Evolutionary conservation across 805 yeast species (phyloP), one percentile per base, ranked within the genome.

Genomic region (Yarrowia hollandica): DNA sequence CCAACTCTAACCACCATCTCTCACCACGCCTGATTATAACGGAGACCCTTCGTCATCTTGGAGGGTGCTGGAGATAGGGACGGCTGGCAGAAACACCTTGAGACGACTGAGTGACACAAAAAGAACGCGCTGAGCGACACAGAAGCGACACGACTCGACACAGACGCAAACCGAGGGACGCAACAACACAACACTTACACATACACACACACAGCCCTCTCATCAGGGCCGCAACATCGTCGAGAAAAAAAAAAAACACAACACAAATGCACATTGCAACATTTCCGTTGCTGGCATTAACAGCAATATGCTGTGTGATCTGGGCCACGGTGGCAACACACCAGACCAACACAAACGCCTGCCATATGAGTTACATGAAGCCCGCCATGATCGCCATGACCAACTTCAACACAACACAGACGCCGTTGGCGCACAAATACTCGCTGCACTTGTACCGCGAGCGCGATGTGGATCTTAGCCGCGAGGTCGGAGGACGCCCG

Each of bases 361-460:
- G 58, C 26, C 44, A 52, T n/a, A 52, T 52, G 58, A 35, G 44
- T 10, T 52, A 52, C 44, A 52, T 52, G 58, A 35, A 35, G 25
- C 58, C 58, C n/a, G 58, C 35, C 34, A 35, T 52, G 8, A 19
- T 35, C n/a, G 26, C 12, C 33, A 25, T 35, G 44, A 18, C 76
- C 63, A 88, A 85, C 3, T 88, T 91, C 68, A 94, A 90, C 70
- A 74, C 76, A n/a, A 59, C 82, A 3, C 85, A 84, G 65, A 82
- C 94, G 2, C 75, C 79, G 58, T 82, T 82, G 67, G 91, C 96
- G 1, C 76, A 85, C 31, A 91, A 90, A 66, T 90, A 90, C 70
- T 85, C 92, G 21, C 72, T 91, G 7, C 87, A 86, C 64, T 76
- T 90, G 3, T 90, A 91, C 71, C 74, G 97, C 61, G 97, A 90